Conservation (phyloP, 2,329 filamentous ascomycete species). For the Berkeleyomyces rouxiae region DNA sequence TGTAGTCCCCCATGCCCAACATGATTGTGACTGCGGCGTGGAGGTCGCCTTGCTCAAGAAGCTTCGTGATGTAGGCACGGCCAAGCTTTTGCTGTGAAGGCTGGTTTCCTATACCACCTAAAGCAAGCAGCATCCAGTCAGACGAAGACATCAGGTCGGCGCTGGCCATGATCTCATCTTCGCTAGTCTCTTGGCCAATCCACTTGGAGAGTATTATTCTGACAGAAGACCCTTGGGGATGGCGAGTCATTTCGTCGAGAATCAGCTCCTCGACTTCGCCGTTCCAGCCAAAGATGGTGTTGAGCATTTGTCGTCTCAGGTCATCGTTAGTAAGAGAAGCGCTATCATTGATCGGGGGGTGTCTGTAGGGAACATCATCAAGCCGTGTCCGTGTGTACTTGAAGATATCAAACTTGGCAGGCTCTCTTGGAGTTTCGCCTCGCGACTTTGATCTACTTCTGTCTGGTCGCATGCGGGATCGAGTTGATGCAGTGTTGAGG, state of each 20-base stretch:
- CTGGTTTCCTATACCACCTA: slow-evolving; percentile 66
- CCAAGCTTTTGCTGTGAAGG: slow-evolving; percentile 78
- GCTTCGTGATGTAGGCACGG: slow-evolving; percentile 73
- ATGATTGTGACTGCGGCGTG: slow-evolving; percentile 87
- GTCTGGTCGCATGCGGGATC: slow-evolving; percentile 20
- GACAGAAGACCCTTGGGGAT: slow-evolving; percentile 55
- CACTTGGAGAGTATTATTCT: slow-evolving; percentile 79
- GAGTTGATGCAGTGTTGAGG: slow-evolving; percentile 33
- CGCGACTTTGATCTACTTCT: background rate
- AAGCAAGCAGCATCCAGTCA: slow-evolving; percentile 91
- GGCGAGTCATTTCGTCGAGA: slow-evolving; percentile 64
- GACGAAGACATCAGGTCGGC: slow-evolving; percentile 80
- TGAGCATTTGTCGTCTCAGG: slow-evolving; percentile 77
- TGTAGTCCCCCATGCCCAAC: slow-evolving; percentile 77
- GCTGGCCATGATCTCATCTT: slow-evolving; percentile 63
- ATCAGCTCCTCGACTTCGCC: slow-evolving; percentile 67
- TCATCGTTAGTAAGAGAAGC: slow-evolving; percentile 56
- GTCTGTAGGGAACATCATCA: slow-evolving; percentile 66
- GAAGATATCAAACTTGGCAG: slow-evolving; percentile 55
- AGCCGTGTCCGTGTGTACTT: slow-evolving; percentile 68
- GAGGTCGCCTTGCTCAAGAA: slow-evolving; percentile 77
- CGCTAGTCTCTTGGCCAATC: slow-evolving; percentile 63
- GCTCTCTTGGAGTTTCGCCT: background rate
- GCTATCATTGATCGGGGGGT: slow-evolving; percentile 42
- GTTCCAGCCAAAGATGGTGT: slow-evolving; percentile 88